Conservation (phyloP, 495 filamentous ascomycete species). For the Ramalina intermedia region DNA sequence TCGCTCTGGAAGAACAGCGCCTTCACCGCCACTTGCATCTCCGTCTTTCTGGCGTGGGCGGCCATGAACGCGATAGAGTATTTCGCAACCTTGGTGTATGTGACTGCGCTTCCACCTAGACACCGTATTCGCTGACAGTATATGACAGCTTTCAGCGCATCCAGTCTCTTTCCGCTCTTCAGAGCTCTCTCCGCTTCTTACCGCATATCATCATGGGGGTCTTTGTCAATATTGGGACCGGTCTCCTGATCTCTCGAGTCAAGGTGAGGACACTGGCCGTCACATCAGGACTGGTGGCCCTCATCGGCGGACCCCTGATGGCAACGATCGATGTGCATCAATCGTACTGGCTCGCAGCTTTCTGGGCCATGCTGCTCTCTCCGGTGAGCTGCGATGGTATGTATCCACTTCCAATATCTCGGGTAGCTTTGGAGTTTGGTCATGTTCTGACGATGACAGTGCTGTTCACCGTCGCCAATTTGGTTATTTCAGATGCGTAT, state of each 20-base stretch:
- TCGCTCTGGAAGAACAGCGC: slow-evolving; percentile 33
- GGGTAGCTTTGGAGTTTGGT: not conserved
- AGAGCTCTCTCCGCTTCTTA: slow-evolving; percentile 24
- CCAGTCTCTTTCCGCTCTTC: slow-evolving; percentile 25
- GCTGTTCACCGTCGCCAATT: slow-evolving; percentile 46
- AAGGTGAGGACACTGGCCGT: slow-evolving; percentile 13
- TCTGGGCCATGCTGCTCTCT: slow-evolving; percentile 28
- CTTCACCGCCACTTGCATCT: slow-evolving; percentile 35
- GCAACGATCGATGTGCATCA: slow-evolving; percentile 20
- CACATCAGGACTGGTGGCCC: slow-evolving; percentile 7
- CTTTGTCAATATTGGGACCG: slow-evolving; percentile 12
- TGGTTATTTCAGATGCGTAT: slow-evolving; percentile 37
- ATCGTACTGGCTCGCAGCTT: slow-evolving; percentile 18
- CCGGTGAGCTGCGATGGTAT: slow-evolving; percentile 41
- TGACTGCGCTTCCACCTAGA: not conserved
- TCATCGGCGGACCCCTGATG: slow-evolving; percentile 19
- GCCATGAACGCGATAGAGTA: slow-evolving; percentile 34
- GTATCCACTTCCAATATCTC: slow-evolving; percentile 29
- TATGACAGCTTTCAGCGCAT: slow-evolving; percentile 30
- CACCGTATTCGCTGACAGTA: not conserved
- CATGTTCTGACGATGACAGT: slow-evolving; percentile 12
- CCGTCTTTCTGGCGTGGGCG: slow-evolving; percentile 38
- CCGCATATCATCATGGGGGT: slow-evolving; percentile 18
- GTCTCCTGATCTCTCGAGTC: slow-evolving; percentile 14
- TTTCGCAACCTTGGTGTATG: slow-evolving; percentile 32